These are phyloP conservation scores for Trichomonascaceae sp. DNA, from an alignment of 1,139 yeast species.

Conservation along the genomic window DNA sequence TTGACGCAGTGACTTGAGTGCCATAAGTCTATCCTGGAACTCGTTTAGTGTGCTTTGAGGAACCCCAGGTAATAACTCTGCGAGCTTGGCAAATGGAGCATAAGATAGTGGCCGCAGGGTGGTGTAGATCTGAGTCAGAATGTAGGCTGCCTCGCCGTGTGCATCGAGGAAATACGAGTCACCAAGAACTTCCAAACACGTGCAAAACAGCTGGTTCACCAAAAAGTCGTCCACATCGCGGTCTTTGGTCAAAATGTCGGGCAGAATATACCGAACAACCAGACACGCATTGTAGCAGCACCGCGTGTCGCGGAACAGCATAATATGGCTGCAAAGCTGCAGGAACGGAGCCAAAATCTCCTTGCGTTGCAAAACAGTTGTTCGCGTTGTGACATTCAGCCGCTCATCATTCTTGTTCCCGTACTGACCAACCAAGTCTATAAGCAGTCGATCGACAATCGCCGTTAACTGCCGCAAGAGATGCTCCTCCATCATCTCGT, in stretches of 20 bases:
- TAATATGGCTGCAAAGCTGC: constrained; percentile 60
- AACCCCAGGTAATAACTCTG: constrained; percentile 28
- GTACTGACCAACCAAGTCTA: constrained; percentile 75
- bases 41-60: constrained; percentile 19
- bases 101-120: constrained; percentile 48
- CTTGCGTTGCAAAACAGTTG: constrained; percentile 50
- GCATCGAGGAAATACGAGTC: constrained; percentile 78
- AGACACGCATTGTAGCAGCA: constrained; percentile 85
- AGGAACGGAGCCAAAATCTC: constrained; percentile 69
- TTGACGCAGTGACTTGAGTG: constrained; percentile 45
- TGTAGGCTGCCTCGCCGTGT: constrained; percentile 82
- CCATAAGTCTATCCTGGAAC: constrained; percentile 45
- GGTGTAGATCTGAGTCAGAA: constrained; percentile 68
- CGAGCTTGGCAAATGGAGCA: constrained; percentile 29
- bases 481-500: constrained; percentile 97
- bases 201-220: constrained; percentile 37
- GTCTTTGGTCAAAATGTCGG: constrained; percentile 53
- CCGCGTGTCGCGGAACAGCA: constrained; percentile 75
- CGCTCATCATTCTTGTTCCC: constrained; percentile 13
- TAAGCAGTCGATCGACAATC: constrained; percentile 75
- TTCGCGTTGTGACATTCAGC: constrained; percentile 35
- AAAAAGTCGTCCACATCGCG: constrained; percentile 70
- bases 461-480: constrained; percentile 86
- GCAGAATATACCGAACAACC: constrained; percentile 57
- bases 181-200: constrained; percentile 46